Base-by-base conservation (phyloP, 352 stramenopile species). In the Elongisporangium senticosum region DNA sequence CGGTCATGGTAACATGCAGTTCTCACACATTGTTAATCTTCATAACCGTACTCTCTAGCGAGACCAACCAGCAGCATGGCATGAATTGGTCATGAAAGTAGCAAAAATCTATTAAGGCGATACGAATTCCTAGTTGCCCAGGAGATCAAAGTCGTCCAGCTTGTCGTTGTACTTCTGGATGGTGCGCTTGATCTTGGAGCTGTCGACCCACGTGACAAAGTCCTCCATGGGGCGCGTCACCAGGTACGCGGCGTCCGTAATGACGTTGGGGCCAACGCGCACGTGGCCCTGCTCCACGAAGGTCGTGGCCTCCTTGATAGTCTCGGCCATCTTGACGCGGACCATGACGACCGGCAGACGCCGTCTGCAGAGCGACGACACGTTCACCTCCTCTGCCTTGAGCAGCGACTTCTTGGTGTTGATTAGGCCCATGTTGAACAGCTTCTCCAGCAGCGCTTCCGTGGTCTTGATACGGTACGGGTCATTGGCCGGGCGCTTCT, bases 91-190 rank as follows among this genome's bases (percentile, higher is more conserved):
- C 2, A 26, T 26, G 23, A 26, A 26, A 26, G 23, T 5, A 26
- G 23, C 23, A 37, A 37, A 37, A 11, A 37, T 37, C 5, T 37
- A 37, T 37, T 37, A 11, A 37, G 26, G 26, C 26, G 26, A 37
- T 37, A 37, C 23, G 5, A 26, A 5, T 2, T 37, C 47, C 63
- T 96, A 98, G 65, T 97, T 96, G 55, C 90, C 90, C 7, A 99
- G 88, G 61, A 99, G 76, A 73, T 99, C 97, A 82, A 98, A 99
- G 83, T 99, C 98, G 87, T 99, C 98, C 51, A 99, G 77, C 71
- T 99, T 99, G 75, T 99, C 96, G 84, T 99, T 99, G 85, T 99
- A 99, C 72, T 98, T 98, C 77, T 96, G 93, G 69, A 98, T 97
- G 59, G 89, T 96, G 75, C 91, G 80, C 81, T 98, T 98, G 83